A percentile compares a stretch with the other conserved stretches of the same genome.
Conservation (phyloP, 2,329 filamentous ascomycete genomes). For the Emergomyces orientalis region DNA sequence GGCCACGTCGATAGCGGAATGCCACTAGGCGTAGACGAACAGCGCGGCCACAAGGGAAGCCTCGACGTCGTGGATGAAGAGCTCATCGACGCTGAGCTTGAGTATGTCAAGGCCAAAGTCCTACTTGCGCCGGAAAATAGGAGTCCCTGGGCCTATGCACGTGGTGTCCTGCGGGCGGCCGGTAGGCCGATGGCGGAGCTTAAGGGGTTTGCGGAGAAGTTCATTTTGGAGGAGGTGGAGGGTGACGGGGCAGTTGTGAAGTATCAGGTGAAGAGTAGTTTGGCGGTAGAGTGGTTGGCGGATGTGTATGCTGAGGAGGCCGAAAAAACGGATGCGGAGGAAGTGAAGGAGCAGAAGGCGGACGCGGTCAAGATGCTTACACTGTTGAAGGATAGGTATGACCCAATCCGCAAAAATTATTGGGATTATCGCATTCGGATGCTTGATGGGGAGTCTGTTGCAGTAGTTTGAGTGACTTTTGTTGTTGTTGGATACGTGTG, state of each 20-base stretch:
- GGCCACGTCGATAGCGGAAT: constrained; percentile 32
- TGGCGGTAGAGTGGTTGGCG: constrained; percentile 47
- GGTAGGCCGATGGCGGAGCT: constrained; percentile 42
- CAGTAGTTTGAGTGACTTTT: constrained; percentile 1
- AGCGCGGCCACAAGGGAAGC: constrained; percentile 23
- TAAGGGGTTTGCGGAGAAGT: constrained; percentile 46
- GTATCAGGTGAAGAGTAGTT: constrained; percentile 48
- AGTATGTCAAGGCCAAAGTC: constrained; percentile 65
- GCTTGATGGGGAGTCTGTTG: constrained; percentile 24
- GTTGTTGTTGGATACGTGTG: background rate
- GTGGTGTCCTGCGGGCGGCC: constrained; percentile 62
- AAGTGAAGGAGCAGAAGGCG: constrained; percentile 24
- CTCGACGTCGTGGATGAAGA: constrained; percentile 46
- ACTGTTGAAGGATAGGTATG: constrained; percentile 73
- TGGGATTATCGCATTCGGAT: constrained; percentile 67
- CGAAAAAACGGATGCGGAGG: constrained; percentile 25
- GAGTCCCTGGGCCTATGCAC: constrained; percentile 86
- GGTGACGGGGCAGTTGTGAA: constrained; percentile 19
- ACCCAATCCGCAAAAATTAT: constrained; percentile 82
- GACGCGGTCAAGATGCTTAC: constrained; percentile 61
- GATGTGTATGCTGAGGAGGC: constrained; percentile 37
- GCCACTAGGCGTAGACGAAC: constrained; percentile 18
- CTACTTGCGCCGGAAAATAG: constrained; percentile 81
- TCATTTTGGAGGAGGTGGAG: constrained; percentile 43
- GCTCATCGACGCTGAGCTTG: constrained; percentile 64